These are phyloP conservation scores for Botrytis medusae DNA, from an alignment of 2,329 filamentous ascomycete species.

Conservation along the genomic window DNA sequence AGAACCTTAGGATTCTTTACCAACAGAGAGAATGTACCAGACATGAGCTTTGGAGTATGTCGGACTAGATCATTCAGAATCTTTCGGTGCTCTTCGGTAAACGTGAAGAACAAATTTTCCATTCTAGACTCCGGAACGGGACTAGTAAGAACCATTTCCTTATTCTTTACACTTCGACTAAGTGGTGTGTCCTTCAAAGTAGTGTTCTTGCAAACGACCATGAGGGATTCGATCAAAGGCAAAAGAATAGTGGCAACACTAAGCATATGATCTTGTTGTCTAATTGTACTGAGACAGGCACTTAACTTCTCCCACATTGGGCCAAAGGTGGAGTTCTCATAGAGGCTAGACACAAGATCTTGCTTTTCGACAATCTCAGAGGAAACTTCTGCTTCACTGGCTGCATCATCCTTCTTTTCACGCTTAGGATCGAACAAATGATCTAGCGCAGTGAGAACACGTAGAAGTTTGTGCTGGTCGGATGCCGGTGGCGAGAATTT, in stretches of 20 bases:
- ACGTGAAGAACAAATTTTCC: conserved; percentile 91
- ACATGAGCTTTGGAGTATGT: conserved; percentile 97
- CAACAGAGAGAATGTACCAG: conserved; percentile 89
- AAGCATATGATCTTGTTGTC: conserved; percentile 90
- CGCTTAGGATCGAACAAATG: conserved; percentile 89
- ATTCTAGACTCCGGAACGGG: conserved; percentile 78
- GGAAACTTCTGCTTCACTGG: conserved; percentile 47
- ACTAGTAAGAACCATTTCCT: conserved; percentile 72
- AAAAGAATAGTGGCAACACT: conserved; percentile 95
- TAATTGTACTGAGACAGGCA: conserved; percentile 82
- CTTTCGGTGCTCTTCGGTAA: conserved; percentile 95
- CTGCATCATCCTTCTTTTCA: conserved; percentile 51
- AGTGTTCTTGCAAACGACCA: conserved; percentile 99
- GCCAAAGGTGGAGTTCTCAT: conserved; percentile 87
- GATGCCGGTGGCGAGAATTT: conserved; percentile 97
- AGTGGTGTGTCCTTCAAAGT: conserved; percentile 49
- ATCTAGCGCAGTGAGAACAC: conserved; percentile 89
- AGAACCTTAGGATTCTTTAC: conserved; percentile 99
- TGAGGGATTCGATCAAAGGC: conserved; percentile 91
- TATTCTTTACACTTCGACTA: conserved; percentile 45
- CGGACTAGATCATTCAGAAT: conserved; percentile 97
- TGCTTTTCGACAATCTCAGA: conserved; percentile 66
- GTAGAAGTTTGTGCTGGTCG: conserved; percentile 92
- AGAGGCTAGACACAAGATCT: conserved; percentile 81
- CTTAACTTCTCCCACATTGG: conserved; percentile 92